These are phyloP conservation scores for Lipomyces yarrowii DNA, from an alignment of 1,139 yeast species.

Conservation along the genomic window DNA sequence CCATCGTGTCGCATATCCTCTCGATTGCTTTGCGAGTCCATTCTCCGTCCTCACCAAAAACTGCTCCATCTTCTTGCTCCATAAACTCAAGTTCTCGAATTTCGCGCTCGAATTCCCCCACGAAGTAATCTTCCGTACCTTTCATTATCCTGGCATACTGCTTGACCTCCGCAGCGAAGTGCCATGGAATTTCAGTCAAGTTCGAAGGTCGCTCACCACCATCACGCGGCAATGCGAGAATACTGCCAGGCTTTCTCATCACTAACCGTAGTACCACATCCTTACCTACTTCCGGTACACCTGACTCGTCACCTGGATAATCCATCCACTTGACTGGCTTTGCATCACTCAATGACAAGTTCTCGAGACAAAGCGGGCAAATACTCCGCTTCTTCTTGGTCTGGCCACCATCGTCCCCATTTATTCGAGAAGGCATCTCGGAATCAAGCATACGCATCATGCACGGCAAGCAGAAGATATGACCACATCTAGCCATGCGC, in stretches of 20 bases:
- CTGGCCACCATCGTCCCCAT: slow-evolving; percentile 21
- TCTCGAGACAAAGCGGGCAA: slow-evolving; percentile 84
- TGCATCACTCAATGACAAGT: slow-evolving; percentile 59
- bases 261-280: slow-evolving; percentile 68
- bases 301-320: slow-evolving; percentile 54
- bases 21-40: slow-evolving; percentile 60
- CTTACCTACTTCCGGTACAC: slow-evolving; percentile 62
- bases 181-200: slow-evolving; percentile 37
- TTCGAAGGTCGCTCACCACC: slow-evolving; percentile 30
- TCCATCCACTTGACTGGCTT: slow-evolving; percentile 68
- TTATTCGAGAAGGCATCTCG: slow-evolving; percentile 44
- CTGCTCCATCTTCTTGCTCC: slow-evolving; percentile 57
- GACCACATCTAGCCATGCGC: slow-evolving; percentile 94
- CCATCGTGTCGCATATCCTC: slow-evolving; percentile 46
- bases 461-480: slow-evolving; percentile 83
- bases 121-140: slow-evolving; percentile 59
- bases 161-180: slow-evolving; percentile 44
- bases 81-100: slow-evolving; percentile 52
- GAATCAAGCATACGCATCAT: slow-evolving; percentile 69
- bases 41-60: slow-evolving; percentile 62
- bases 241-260: slow-evolving; percentile 63
- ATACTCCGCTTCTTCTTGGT: slow-evolving; percentile 53
- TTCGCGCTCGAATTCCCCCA: slow-evolving; percentile 60
- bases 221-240: slow-evolving; percentile 64
- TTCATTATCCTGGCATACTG: slow-evolving; percentile 63